Conservation (phyloP, 768 basidiomycete genomes). For the Mycena metata region DNA sequence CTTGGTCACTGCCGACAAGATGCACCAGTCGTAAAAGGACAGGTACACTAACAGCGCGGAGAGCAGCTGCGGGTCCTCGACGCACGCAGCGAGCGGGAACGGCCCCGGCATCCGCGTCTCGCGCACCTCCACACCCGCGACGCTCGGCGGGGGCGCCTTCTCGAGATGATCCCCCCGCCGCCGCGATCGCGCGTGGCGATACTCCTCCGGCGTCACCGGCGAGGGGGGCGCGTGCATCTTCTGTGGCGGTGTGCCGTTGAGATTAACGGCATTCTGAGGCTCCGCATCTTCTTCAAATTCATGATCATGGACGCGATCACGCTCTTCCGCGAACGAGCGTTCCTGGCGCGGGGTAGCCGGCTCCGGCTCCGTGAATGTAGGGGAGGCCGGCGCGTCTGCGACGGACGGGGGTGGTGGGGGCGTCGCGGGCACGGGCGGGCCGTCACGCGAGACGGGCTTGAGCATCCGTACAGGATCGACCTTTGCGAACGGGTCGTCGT, state of each 20-base stretch:
- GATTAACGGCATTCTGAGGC: constrained; percentile 24
- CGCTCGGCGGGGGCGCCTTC: constrained; percentile 52
- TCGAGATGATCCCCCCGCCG: constrained; percentile 57
- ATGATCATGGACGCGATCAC: too few relatives aligned
- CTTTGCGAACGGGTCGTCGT: constrained; percentile 71
- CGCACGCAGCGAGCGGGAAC: constrained; percentile 70
- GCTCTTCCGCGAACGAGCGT: background rate
- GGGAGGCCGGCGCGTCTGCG: constrained; percentile 3
- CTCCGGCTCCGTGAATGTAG: constrained; percentile 20
- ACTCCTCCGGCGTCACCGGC: constrained; percentile 42
- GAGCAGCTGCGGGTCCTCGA: constrained; percentile 68
- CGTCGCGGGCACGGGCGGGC: constrained; percentile 14
- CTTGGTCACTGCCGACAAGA: constrained; percentile 70
- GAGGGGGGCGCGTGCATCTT: constrained; percentile 34
- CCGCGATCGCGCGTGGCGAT: constrained; percentile 52
- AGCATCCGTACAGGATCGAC: constrained; percentile 64
- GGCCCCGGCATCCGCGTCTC: constrained; percentile 46
- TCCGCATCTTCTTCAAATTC: constrained; percentile 13
- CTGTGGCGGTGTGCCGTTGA: constrained; percentile 33
- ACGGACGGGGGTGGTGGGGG: background rate
- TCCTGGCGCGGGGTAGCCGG: constrained; percentile 31
- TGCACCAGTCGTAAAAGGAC: constrained; percentile 81
- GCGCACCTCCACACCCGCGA: constrained; percentile 45
- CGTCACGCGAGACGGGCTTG: constrained; percentile 37
- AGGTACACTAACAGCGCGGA: constrained; percentile 68